Evolutionary conservation across 192 early-diverging fungal genomes (phyloP).

Genomic region (Entomortierella lignicola): DNA sequence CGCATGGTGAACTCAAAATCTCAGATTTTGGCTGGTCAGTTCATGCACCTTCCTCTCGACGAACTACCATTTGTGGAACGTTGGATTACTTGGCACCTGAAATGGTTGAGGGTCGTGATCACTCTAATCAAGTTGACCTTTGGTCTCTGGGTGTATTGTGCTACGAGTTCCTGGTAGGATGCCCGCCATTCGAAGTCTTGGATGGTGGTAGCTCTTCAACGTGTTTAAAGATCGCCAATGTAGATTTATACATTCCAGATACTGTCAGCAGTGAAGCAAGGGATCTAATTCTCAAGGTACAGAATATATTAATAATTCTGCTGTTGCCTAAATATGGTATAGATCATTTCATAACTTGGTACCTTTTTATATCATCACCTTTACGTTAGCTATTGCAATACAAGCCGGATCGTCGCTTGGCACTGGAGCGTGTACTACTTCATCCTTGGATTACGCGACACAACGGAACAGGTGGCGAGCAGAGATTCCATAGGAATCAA

Average conservation of each 20-base stretch:
- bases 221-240: slow-evolving; percentile 84
- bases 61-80: slow-evolving; percentile 93
- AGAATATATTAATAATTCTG: background rate
- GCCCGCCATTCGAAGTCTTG: slow-evolving; percentile 84
- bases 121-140: slow-evolving; percentile 85
- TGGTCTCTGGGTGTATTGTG: slow-evolving; percentile 94
- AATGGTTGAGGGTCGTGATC: slow-evolving; percentile 90
- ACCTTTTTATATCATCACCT: background rate
- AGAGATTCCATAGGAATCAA: background rate
- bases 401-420: slow-evolving; percentile 74
- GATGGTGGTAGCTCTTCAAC: slow-evolving; percentile 75
- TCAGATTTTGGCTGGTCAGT: slow-evolving; percentile 99
- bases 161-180: slow-evolving; percentile 94
- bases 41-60: slow-evolving; percentile 81
- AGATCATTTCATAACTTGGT: background rate
- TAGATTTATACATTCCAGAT: slow-evolving; percentile 85
- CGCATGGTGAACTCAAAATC: slow-evolving; percentile 92
- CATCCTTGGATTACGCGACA: slow-evolving; percentile 77
- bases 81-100: slow-evolving; percentile 97
- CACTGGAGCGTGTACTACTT: slow-evolving; percentile 76
- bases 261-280: slow-evolving; percentile 81
- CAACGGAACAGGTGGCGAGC: slow-evolving; percentile 12
- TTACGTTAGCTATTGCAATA: slow-evolving; percentile 69
- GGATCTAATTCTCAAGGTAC: slow-evolving; percentile 87
- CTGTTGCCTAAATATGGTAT: slow-evolving; percentile 1